A percentile compares a stretch with the other conserved stretches of the same genome.
Evolutionary conservation across 371 early-diverging fungal genomes (phyloP).

Genomic region (Capniomyces stellatus): DNA sequence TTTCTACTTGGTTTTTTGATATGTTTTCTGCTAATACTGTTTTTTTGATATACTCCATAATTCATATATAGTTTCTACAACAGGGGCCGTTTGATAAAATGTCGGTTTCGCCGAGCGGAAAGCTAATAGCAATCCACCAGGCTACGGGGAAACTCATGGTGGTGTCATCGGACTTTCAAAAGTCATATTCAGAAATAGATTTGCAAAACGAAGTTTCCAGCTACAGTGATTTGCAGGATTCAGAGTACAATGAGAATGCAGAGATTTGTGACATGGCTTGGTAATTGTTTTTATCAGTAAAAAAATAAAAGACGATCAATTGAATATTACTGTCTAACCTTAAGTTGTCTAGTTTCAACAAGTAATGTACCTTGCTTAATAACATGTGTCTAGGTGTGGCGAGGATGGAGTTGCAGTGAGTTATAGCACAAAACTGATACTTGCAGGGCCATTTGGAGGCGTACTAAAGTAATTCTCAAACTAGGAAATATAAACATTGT

Average conservation of each 20-base stretch:
- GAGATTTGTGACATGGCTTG: neutral
- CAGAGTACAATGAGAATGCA: neutral
- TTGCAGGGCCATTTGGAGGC: slow-evolving; percentile 89
- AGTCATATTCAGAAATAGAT: slow-evolving; percentile 67
- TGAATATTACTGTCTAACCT: no score
- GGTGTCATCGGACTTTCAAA: slow-evolving; percentile 86
- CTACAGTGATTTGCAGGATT: neutral
- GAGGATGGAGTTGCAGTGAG: slow-evolving; percentile 78
- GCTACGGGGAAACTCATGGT: slow-evolving; percentile 67
- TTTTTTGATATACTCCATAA: no score
- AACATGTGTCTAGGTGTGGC: slow-evolving; percentile 93
- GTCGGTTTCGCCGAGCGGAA: slow-evolving; percentile 83
- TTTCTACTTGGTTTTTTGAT: neutral
- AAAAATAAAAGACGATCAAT: no score
- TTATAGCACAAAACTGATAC: slow-evolving; percentile 60
- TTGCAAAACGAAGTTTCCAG: neutral
- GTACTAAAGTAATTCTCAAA: slow-evolving; percentile 35
- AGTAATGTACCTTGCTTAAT: no score
- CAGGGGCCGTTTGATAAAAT: slow-evolving; percentile 82
- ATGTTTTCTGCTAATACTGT: neutral
- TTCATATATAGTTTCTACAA: slow-evolving; percentile 51
- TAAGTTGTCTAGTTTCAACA: no score
- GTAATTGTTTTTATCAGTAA: neutral
- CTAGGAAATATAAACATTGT: no score
- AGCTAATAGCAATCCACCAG: slow-evolving; percentile 70